phyloP scores from a whole-genome alignment of 2,329 filamentous ascomycete genomes.

The Talaromyces sp. region DNA sequence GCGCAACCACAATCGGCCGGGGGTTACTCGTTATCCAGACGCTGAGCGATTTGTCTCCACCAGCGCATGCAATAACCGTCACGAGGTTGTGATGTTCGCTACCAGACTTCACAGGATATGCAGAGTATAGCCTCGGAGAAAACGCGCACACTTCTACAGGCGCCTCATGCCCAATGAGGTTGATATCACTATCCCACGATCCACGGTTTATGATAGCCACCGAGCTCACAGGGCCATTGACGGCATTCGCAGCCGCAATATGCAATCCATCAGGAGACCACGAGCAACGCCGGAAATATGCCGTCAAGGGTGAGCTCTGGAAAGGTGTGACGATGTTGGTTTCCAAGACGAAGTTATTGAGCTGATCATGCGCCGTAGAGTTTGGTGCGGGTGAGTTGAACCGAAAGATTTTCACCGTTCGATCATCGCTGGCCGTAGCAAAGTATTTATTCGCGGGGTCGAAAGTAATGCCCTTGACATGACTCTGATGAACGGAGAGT shows the following conservation, averaged over 20 bases:
- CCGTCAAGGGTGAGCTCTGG: conserved; percentile 84
- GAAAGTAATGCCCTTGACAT: conserved; percentile 98
- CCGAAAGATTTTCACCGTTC: conserved; percentile 92
- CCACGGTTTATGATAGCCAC: conserved; percentile 92
- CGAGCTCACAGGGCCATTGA: conserved; percentile 94
- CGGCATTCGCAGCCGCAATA: conserved; percentile 92
- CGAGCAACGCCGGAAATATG: conserved; percentile 92
- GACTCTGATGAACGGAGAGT: conserved; percentile 85
- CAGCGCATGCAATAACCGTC: conserved; percentile 93
- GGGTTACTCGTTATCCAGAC: conserved; percentile 98
- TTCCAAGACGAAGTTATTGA: conserved; percentile 93
- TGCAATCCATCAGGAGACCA: conserved; percentile 98
- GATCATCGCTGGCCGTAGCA: conserved; percentile 93
- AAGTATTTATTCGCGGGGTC: conserved; percentile 99
- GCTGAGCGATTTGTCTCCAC: conserved; percentile 91
- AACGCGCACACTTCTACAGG: conserved; percentile 97
- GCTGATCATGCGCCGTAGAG: conserved; percentile 87
- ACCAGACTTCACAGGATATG: conserved; percentile 53
- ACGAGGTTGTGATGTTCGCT: conserved; percentile 53
- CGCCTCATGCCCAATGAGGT: conserved; percentile 92
- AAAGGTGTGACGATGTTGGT: conserved; percentile 87
- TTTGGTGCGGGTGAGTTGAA: conserved; percentile 89
- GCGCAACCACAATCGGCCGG: conserved; percentile 79
- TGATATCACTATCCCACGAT: conserved; percentile 93
- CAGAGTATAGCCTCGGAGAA: conserved; percentile 81